These are phyloP conservation scores for Starmerella apicola DNA, from an alignment of 805 yeast genomes.

Conservation along the genomic window DNA sequence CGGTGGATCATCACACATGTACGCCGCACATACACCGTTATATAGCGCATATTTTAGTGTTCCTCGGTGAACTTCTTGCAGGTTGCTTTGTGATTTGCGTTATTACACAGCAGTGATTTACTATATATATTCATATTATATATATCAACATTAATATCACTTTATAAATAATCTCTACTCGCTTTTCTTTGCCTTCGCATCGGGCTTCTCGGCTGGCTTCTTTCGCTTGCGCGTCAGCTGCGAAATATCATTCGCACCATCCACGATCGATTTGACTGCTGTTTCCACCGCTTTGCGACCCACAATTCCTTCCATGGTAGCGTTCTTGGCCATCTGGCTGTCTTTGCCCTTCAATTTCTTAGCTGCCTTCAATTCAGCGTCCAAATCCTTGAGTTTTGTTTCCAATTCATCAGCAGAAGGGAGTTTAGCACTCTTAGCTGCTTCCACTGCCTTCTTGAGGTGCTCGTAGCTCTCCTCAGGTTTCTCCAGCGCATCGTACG, in stretches of 20 bases:
- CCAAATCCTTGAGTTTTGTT: constrained; percentile 19
- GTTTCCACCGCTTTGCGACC: constrained; percentile 19
- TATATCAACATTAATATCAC: too few relatives aligned
- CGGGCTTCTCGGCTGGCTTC: constrained; percentile 6
- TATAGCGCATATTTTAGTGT: too few relatives aligned
- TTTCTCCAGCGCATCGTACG: constrained; percentile 55
- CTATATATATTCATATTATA: too few relatives aligned
- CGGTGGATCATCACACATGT: too few relatives aligned
- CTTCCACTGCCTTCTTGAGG: constrained; percentile 32
- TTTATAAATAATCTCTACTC: too few relatives aligned
- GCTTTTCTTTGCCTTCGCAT: background rate
- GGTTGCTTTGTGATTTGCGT: too few relatives aligned
- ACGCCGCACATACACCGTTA: too few relatives aligned
- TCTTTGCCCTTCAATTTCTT: constrained; percentile 5
- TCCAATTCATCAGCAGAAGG: constrained; percentile 26
- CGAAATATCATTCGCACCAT: constrained; percentile 24
- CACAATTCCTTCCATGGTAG: constrained; percentile 15
- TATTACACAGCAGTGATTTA: too few relatives aligned
- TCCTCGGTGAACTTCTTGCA: too few relatives aligned
- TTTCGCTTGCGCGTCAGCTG: constrained; percentile 24
- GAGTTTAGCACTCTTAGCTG: constrained; percentile 28
- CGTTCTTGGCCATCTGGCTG: constrained; percentile 6
- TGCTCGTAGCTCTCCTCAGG: constrained; percentile 41
- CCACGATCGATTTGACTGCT: constrained; percentile 14
- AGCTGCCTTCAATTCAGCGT: constrained; percentile 13